Evolutionary conservation across 495 filamentous ascomycete genomes (phyloP).

Genomic region (Talaromyces borbonicus): DNA sequence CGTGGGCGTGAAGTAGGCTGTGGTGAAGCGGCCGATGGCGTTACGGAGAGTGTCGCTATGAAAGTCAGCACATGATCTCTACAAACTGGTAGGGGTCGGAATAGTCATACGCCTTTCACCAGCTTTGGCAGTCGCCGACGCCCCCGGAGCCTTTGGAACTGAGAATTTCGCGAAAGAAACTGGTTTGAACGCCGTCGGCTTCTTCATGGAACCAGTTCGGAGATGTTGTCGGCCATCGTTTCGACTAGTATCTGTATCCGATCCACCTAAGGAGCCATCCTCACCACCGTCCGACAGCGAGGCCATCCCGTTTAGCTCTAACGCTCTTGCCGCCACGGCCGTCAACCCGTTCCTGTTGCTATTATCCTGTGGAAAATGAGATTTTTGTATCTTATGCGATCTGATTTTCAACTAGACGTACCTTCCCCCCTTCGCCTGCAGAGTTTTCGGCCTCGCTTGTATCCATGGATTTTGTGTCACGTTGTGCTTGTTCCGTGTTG

Average conservation of each 20-base stretch:
- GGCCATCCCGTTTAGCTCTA: slow-evolving; percentile 35
- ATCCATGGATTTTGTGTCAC: slow-evolving; percentile 21
- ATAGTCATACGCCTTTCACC: slow-evolving; percentile 42
- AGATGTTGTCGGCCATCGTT: slow-evolving; percentile 49
- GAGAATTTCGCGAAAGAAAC: slow-evolving; percentile 83
- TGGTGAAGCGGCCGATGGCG: slow-evolving; percentile 30
- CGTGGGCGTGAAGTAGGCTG: slow-evolving; percentile 44
- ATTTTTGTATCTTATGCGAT: background rate
- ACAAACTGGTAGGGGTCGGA: background rate
- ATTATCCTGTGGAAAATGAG: slow-evolving; percentile 19
- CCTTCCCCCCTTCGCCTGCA: slow-evolving; percentile 19
- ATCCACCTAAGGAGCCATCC: slow-evolving; percentile 37
- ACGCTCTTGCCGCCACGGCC: slow-evolving; percentile 29
- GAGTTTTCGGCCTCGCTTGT: slow-evolving; percentile 21
- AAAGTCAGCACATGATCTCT: slow-evolving; percentile 14
- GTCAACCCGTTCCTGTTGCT: slow-evolving; percentile 25
- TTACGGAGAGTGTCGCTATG: slow-evolving; percentile 30
- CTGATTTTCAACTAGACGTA: slow-evolving; percentile 17
- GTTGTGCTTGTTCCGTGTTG: slow-evolving; percentile 16
- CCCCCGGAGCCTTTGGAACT: slow-evolving; percentile 42
- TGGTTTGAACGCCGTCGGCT: slow-evolving; percentile 80
- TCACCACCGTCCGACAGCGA: slow-evolving; percentile 35
- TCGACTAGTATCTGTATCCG: slow-evolving; percentile 40
- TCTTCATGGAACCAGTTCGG: slow-evolving; percentile 68
- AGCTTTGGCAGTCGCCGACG: slow-evolving; percentile 42